A percentile compares a stretch with the other conserved stretches of the same genome.
Evolutionary conservation across 2,329 filamentous ascomycete genomes (phyloP).

Genomic region (Cordyceps cateniannulata): DNA sequence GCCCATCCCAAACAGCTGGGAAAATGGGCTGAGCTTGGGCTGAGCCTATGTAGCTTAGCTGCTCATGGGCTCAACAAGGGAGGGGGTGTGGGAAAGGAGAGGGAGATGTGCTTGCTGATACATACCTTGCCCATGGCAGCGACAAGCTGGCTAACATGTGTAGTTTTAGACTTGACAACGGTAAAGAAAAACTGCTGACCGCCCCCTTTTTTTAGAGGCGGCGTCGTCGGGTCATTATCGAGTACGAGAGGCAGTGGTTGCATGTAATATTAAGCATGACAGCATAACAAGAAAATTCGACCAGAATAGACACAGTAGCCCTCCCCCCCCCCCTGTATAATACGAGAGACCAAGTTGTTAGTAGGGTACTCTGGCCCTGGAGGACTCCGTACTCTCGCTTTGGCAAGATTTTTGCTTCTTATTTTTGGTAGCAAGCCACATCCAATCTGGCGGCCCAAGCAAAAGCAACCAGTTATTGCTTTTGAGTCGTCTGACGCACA

Average conservation of each 20-base stretch:
- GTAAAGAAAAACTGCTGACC: not conserved
- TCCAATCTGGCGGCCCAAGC: not conserved
- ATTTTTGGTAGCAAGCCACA: not conserved
- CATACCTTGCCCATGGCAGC: too few relatives aligned
- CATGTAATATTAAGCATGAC: not conserved
- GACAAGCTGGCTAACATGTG: too few relatives aligned
- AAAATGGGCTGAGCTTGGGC: slow-evolving; percentile 9
- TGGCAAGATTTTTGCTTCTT: not conserved
- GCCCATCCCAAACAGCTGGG: slow-evolving; percentile 1
- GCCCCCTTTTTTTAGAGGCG: not conserved
- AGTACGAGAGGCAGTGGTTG: not conserved
- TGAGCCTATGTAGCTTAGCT: not conserved
- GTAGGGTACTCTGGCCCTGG: not conserved
- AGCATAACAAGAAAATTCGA: not conserved
- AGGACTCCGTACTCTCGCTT: not conserved
- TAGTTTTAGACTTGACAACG: not conserved
- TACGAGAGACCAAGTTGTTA: not conserved
- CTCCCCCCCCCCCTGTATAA: too few relatives aligned
- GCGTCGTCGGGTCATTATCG: not conserved
- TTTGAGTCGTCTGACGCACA: not conserved
- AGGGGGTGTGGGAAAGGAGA: not conserved
- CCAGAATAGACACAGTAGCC: not conserved
- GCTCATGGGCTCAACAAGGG: not conserved
- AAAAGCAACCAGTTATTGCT: not conserved
- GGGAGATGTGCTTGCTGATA: too few relatives aligned